These are phyloP conservation scores for Euphorbia peplus DNA, from an alignment of 345 rosid species.

Conservation along the genomic window DNA sequence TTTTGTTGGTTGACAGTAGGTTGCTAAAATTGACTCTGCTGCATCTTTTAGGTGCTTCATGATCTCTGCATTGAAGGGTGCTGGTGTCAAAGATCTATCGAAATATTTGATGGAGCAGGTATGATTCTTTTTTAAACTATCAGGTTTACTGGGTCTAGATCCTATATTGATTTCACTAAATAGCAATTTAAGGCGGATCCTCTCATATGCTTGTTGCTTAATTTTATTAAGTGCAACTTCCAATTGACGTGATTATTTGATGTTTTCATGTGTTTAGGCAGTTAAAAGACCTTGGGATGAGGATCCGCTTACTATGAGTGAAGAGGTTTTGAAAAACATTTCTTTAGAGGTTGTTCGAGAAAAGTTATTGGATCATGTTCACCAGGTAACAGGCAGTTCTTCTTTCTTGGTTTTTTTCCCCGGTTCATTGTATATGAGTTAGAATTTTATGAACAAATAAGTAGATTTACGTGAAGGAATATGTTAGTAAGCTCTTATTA, in stretches of 20 bases:
- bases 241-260: slow-evolving; percentile 22
- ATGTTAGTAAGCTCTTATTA: not conserved
- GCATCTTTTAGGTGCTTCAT: slow-evolving; percentile 60
- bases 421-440: not conserved
- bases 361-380: slow-evolving; percentile 78
- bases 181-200: not conserved
- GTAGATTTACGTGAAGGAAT: not conserved
- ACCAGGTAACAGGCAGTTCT: slow-evolving; percentile 55
- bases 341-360: slow-evolving; percentile 90
- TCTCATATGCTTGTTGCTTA: not conserved
- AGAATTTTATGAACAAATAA: not conserved
- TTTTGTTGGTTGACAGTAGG: slow-evolving; percentile 1
- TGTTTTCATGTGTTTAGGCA: slow-evolving; percentile 53
- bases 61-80: slow-evolving; percentile 84
- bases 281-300: slow-evolving; percentile 92
- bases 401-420: not conserved
- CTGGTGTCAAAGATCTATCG: slow-evolving; percentile 71
- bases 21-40: slow-evolving; percentile 12
- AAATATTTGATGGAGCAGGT: slow-evolving; percentile 71
- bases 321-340: slow-evolving; percentile 82
- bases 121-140: slow-evolving; percentile 12
- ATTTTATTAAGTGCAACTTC: not conserved
- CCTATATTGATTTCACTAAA: not conserved
- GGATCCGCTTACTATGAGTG: slow-evolving; percentile 73
- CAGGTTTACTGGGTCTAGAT: slow-evolving; percentile 9